phyloP scores from a whole-genome alignment of 352 stramenopile genomes.

The Globisporangium nunn region DNA sequence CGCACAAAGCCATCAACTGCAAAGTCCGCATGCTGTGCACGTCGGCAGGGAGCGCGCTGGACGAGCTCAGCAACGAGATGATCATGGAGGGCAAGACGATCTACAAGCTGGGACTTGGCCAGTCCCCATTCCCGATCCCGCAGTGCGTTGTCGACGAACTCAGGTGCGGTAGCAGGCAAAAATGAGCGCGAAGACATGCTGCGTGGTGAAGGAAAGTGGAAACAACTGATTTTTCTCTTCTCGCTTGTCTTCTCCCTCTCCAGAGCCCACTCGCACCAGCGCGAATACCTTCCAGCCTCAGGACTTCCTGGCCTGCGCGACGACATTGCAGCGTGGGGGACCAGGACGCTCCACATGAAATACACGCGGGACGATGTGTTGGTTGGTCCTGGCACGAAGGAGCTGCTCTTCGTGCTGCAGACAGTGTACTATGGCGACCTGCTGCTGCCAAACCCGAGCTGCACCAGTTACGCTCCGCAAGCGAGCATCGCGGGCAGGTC shows the following conservation, averaged over 20 bases:
- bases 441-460: slow-evolving; percentile 78
- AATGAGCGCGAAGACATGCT: not conserved
- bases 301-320: slow-evolving; percentile 65
- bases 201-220: not conserved
- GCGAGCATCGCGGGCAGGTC: slow-evolving; percentile 78
- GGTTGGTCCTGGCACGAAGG: slow-evolving; percentile 84
- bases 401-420: slow-evolving; percentile 85
- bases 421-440: slow-evolving; percentile 85
- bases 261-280: slow-evolving; percentile 73
- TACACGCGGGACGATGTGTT: slow-evolving; percentile 78
- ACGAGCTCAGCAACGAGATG: slow-evolving; percentile 84
- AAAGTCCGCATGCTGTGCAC: slow-evolving; percentile 84
- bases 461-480: slow-evolving; percentile 81
- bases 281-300: slow-evolving; percentile 78
- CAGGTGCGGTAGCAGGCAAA: slow-evolving; percentile 26
- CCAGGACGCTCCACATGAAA: slow-evolving; percentile 39
- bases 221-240: not conserved
- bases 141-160: slow-evolving; percentile 86
- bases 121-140: slow-evolving; percentile 83
- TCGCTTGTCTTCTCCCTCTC: not conserved
- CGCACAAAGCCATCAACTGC: slow-evolving; percentile 79
- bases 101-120: slow-evolving; percentile 80
- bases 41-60: slow-evolving; percentile 65
- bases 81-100: slow-evolving; percentile 72
- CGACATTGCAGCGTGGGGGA: slow-evolving; percentile 72